Conservation (phyloP, 1,284 basidiomycete species). For the Inonotus hispidus region DNA sequence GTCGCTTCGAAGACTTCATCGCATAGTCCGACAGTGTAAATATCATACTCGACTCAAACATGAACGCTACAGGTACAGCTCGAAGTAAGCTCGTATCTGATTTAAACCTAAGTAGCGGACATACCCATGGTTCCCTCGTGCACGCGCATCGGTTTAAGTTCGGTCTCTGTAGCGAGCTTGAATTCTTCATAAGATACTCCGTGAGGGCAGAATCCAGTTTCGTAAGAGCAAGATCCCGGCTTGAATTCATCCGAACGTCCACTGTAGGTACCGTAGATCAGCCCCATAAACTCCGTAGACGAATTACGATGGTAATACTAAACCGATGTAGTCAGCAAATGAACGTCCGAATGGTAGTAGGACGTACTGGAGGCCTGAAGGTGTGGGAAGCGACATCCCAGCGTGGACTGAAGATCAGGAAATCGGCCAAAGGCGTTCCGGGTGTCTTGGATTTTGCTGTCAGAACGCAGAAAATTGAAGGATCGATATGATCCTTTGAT, state of each 20-base stretch:
- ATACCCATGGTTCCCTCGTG: slow-evolving; percentile 51
- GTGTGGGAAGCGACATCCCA: slow-evolving; percentile 57
- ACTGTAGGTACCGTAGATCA: slow-evolving; percentile 53
- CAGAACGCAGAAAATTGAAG: slow-evolving; percentile 59
- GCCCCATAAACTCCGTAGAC: slow-evolving; percentile 56
- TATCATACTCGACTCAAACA: slow-evolving; percentile 62
- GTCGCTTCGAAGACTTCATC: slow-evolving; percentile 50
- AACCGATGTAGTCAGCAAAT: neutral
- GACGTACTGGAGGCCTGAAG: slow-evolving; percentile 36
- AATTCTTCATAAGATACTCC: slow-evolving; percentile 57
- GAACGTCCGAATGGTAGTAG: slow-evolving; percentile 14
- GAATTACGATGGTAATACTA: slow-evolving; percentile 65
- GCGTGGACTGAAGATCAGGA: slow-evolving; percentile 56
- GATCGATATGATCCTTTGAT: slow-evolving; percentile 60
- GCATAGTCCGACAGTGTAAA: slow-evolving; percentile 60
- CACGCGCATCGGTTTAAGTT: slow-evolving; percentile 45
- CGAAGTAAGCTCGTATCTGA: neutral
- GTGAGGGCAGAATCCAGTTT: slow-evolving; percentile 57
- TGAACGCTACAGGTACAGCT: slow-evolving; percentile 39
- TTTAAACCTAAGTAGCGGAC: slow-evolving; percentile 13
- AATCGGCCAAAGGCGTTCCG: slow-evolving; percentile 52
- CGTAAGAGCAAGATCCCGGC: slow-evolving; percentile 55
- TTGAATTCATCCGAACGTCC: slow-evolving; percentile 56
- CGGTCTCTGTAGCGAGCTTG: slow-evolving; percentile 45
- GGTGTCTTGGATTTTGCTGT: slow-evolving; percentile 56